Evolutionary conservation across 257 asterid species (phyloP), one percentile per base, ranked within the genome.

Genomic region (Penstemon barbatus): DNA sequence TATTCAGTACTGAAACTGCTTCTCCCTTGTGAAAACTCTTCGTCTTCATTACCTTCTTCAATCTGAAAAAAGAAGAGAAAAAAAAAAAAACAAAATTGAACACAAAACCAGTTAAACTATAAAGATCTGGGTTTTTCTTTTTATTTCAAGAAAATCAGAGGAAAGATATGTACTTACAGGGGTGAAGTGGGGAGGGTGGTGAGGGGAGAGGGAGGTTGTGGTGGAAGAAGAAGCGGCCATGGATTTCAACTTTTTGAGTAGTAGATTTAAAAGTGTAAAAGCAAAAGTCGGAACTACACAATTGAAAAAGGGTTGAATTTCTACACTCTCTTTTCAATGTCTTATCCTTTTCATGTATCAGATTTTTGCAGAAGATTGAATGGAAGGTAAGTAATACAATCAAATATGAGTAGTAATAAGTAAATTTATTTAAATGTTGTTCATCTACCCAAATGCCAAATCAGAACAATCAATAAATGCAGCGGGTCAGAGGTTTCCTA

Each of bases 41-140:
- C 99, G 1, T 93, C 99, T 66, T 91, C 97, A 57, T 89, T 89
- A 0, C 97, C 96, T 80, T 93, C 99, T 78, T 85, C 96, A 70
- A 93, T 90, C 99, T 93, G 65, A 60, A 74, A 55, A 13, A 69
- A 65, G 36, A 19, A 39, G 4, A 1, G 53, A 37, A 38, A 5
- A 0, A 3, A n/a, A n/a, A n/a, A 58, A 53, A 10, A 38, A 0
- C 12, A 25, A 25, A 2, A 25, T 25, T 25, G 33, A 25, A 6
- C 11, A 68, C 37, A 66, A 59, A 15, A 1, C 8, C 10, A 54
- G 42, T 39, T 5, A 49, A 33, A n/a, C 66, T 10, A 15, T 15
- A 61, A 25, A 12, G 0, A 38, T 25, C 33, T 25, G 33, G 33
- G 33, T 25, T 25, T 25, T 25, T 25, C 33, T 25, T 25, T 25